Conservation (phyloP, 1,284 basidiomycete genomes). For the Naganishia sp. region DNA sequence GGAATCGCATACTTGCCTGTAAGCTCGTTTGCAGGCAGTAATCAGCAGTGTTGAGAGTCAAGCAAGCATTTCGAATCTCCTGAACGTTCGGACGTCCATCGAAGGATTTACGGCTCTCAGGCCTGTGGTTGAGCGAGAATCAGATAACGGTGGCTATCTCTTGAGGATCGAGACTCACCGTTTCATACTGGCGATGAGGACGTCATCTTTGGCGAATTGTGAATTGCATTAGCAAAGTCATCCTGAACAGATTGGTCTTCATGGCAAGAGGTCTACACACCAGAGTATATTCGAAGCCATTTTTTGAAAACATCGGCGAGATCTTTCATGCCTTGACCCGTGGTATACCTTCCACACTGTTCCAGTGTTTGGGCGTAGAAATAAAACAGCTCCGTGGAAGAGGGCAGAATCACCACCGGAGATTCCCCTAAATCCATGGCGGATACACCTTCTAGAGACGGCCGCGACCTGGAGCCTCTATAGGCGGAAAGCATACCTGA, state of each 20-base stretch:
- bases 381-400: constrained; percentile 95
- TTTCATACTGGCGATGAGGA: constrained; percentile 72
- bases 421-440: constrained; percentile 57
- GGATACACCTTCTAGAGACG: constrained; percentile 66
- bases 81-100: constrained; percentile 73
- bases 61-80: constrained; percentile 76
- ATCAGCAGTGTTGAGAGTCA: constrained; percentile 94
- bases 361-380: constrained; percentile 95
- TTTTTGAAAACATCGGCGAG: constrained; percentile 80
- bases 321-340: constrained; percentile 75
- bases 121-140: constrained; percentile 2
- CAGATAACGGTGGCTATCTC: not conserved
- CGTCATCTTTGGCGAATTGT: constrained; percentile 64
- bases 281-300: constrained; percentile 91
- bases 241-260: constrained; percentile 28
- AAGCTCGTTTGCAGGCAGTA: constrained; percentile 91
- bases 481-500: constrained; percentile 66
- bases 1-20: constrained; percentile 60
- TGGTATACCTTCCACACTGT: constrained; percentile 79
- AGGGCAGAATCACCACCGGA: constrained; percentile 74
- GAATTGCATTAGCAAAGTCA: not conserved
- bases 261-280: constrained; percentile 54
- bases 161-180: constrained; percentile 55
- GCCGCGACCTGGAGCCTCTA: constrained; percentile 65
- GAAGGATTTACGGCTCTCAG: constrained; percentile 64